Evolutionary conservation across 768 basidiomycete species (phyloP), one percentile per base, ranked within the genome.

Genomic region (Boletus subparvulus): DNA sequence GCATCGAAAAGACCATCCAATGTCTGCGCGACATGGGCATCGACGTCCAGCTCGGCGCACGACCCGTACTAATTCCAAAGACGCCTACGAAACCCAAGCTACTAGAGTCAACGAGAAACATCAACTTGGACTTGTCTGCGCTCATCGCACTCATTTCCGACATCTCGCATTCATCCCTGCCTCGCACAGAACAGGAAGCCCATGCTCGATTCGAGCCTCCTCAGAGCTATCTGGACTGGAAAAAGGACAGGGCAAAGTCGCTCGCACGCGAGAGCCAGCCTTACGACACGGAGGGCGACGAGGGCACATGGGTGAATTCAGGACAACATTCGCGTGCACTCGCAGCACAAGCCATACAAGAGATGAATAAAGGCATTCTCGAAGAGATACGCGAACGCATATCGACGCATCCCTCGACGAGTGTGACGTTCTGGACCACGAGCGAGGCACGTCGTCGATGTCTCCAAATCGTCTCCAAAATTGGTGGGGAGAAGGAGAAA

Each of bases 101-200:
- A 10, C 67, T 80, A 37, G 54, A 67, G 11, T 88, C 87, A 1
- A 89, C 88, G 0, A 62, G 63, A 7, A 74, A 78, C 47, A 78
- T 96, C 70, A 90, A 93, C 61, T 80, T 94, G 35, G 94, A 96
- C 66, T 77, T 96, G 12, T 94, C 91, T 1, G 79, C 89, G 1
- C 80, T 96, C 45, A 88, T 96, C 52, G 92, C 94, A 0, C 79
- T 94, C 30, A 80, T 90, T 42, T 92, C 90, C 12, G 91, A 92
- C 59, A 83, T 92, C 50, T 87, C 89, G 0, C 92, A 94, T 69
- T 77, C 85, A 0, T 76, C 80, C 1, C 75, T 92, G 0, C 93
- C 92, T 0, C 41, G 56, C 1, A 76, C 78, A 0, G 61, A 78
- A 0, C 80, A 81, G 14, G 87, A 86, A 35, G 85, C 90, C 0